Evolutionary conservation across 257 asterid species (phyloP), one percentile per base, ranked within the genome.

Genomic region (Solanum sejunctum): DNA sequence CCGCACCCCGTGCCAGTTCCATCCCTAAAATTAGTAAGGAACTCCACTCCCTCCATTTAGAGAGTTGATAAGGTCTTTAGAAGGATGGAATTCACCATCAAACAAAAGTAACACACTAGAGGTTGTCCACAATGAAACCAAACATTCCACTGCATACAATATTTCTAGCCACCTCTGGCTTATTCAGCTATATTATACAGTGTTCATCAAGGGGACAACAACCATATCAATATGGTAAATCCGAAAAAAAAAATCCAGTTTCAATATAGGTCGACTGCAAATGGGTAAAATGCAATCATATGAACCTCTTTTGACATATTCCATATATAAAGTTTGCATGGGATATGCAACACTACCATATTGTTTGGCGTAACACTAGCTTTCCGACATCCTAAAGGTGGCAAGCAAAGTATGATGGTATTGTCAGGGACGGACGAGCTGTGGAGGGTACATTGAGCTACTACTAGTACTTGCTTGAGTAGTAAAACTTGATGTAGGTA

Each of bases 391-490:
- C 86, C 54, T 20, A 13, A 39, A 6, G 54, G 23, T 26, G 26
- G 63, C 61, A 51, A 15, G 85, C 23, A 23, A 41, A 21, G 82
- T 84, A 39, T 36, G 63, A 51, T 28, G 49, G 12, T 69, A 47
- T 49, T 28, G 63, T 49, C 64, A 93, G 87, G 92, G 92, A 54
- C 82, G 91, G 60, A 72, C 56, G 86, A 88, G 78, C 81, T 86
- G 86, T 6, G 92, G 92, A 75, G 82, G 82, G 88, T 89, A 90
- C 45, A 87, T 91, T 21, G 95, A 91, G 89, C 92, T 91, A 86
- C 92, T 91, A 86, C 93, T 88, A 81, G 93, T 85, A 85, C 97
- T 94, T 63, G 93, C 95, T 85, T 85, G 95, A 57, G 91, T 90
- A 81, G 88, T 90, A 85, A 88, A 88, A 83, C 91, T 91, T 11